Evolutionary conservation across 116 monocot genomes (phyloP), one percentile per base, ranked within the genome.

Genomic region (Zostera marina): DNA sequence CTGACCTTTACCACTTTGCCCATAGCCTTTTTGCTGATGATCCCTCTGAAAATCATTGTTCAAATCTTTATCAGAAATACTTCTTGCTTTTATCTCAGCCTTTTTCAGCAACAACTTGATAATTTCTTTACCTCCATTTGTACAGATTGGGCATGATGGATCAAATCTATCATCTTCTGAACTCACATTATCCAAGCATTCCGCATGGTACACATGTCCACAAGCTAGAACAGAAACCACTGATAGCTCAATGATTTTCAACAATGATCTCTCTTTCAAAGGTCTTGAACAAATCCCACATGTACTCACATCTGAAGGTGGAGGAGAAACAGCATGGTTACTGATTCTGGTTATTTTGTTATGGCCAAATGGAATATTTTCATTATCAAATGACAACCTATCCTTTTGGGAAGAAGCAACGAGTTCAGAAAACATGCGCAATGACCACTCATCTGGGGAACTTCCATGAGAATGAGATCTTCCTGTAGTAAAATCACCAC

Each of bases 371-470:
- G 25, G 42, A 1, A 52, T 24, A 20, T 58, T 68, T 16, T 79
- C 78, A 53, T 69, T 81, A 23, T 87, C 86, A 39, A 79, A 75
- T 14, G 91, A 87, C 85, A 73, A 83, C 40, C 74, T 71, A 24
- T 84, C 79, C 59, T 67, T 73, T 11, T 74, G 76, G 13, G 83
- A 83, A 44, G 86, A 78, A 22, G 61, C 45, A n/a, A 99, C 70
- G 8, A 91, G 74, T 66, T 99, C 83, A 24, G 92, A 78, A 68
- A 87, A 92, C 26, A 80, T 72, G 44, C 79, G 76, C 81, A 84
- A 76, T 11, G 92, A 87, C 92, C 92, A 84, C n/a, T 77, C 77
- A 68, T 92, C 87, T 39, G 92, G 84, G 21, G 92, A 87, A 9
- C 76, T 80, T 24, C 76, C 73, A 23, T 77, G 70, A 20, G 85